Evolutionary conservation across 192 early-diverging fungal species (phyloP), one percentile per base, ranked within the genome.

Genomic region (Diversispora epigaea): DNA sequence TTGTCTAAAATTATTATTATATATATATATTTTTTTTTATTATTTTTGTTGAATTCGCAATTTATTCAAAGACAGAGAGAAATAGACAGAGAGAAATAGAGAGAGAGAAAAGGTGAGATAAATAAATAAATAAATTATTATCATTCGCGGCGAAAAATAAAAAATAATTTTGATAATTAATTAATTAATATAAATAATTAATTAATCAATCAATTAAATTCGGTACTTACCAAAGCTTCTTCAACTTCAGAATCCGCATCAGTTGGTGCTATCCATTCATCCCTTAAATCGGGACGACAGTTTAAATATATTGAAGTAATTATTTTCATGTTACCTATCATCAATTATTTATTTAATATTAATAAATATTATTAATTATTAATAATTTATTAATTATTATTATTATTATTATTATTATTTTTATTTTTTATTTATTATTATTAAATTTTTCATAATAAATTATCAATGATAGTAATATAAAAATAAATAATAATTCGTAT

Each of bases 291-390:
- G 0, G 91, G 89, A 3, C 83, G 78, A 63, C 92, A 82, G 41
- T 85, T 83, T 49, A 91, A 69, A 74, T 88, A 94, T 45, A 94
- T 93, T 0, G 86, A 80, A 21, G 93, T 93, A 32, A 95, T 90
- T 4, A 91, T 84, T 68, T 89, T 91, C 92, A 94, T 93, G 75
- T 94, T 94, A 56, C 78, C 85, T 89, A 47, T 19, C 5, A 4
- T 55, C 14, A 32, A 32, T 32, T 2, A 32, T 32, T 32, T 32
- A 32, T 32, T 32, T 32, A 32, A 32, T 32, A 32, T 32, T 32
- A 32, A 32, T 32, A 1, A 32, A 32, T 32, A 32, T 32, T 32
- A 32, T 32, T 32, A 32, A 32, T 32, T 32, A 32, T 32, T 32
- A 32, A n/a, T n/a, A n/a, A n/a, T n/a, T 32, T 32, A 32, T 32